Percentiles rank a stretch among this genome's conserved stretches.
Evolutionary conservation across 2,329 filamentous ascomycete genomes (phyloP).

Genomic region (Diaporthe eres): DNA sequence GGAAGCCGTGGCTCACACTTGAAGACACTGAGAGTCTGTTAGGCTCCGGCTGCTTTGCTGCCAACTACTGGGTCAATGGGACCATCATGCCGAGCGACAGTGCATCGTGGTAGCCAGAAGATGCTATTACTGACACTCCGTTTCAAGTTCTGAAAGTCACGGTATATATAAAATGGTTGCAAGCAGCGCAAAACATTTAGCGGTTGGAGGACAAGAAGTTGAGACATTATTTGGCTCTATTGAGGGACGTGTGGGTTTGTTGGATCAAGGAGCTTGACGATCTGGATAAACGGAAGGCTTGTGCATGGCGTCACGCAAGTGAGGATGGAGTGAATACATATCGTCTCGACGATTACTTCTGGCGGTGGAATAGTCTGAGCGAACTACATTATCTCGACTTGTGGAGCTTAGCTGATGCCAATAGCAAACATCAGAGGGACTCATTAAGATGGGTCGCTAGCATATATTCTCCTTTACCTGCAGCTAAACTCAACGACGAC

Average conservation of each 20-base stretch:
- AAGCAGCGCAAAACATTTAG: neutral
- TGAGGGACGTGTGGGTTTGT: neutral
- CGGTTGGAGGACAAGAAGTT: neutral
- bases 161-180: neutral
- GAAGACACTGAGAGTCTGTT: neutral
- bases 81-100: neutral
- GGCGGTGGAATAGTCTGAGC: slow-evolving; percentile 42
- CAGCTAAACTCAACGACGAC: neutral
- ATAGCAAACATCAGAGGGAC: neutral
- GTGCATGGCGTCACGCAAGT: slow-evolving; percentile 37
- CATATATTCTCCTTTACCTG: neutral
- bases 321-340: slow-evolving; percentile 33
- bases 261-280: neutral
- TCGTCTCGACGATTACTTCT: slow-evolving; percentile 42
- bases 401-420: neutral
- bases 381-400: neutral
- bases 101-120: neutral
- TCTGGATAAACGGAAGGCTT: neutral
- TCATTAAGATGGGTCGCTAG: neutral
- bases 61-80: slow-evolving; percentile 19
- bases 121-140: neutral
- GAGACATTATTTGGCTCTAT: neutral
- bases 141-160: neutral
- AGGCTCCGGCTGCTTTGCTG: neutral
- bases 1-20: neutral